Percentiles rank a stretch among this genome's conserved stretches.
Evolutionary conservation across 2,329 filamentous ascomycete species (phyloP).

Genomic region (Stagonosporopsis rhizophila): DNA sequence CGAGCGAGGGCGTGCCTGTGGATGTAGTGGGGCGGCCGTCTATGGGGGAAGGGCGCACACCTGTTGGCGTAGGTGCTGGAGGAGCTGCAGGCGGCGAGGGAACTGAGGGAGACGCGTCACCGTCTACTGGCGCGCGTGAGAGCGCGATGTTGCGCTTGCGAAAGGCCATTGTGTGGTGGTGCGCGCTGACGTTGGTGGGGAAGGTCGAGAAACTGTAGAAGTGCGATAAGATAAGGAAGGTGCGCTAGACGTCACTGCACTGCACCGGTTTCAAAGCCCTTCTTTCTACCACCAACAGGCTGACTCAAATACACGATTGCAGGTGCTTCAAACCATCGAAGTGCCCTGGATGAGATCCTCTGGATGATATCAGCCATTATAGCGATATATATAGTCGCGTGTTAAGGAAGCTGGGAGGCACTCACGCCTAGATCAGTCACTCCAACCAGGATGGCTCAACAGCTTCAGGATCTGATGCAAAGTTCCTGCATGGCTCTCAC

Average conservation of each 20-base stretch:
- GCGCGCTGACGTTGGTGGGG: slow-evolving; percentile 5
- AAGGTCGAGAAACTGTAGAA: slow-evolving; percentile 12
- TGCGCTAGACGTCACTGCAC: slow-evolving; percentile 4
- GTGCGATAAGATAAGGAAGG: slow-evolving; percentile 7
- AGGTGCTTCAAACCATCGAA: too few species aligned
- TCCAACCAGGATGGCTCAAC: too few species aligned
- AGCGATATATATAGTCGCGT: too few species aligned
- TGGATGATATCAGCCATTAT: too few species aligned
- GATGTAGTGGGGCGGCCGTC: slow-evolving; percentile 90
- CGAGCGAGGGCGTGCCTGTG: slow-evolving; percentile 85
- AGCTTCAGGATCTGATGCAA: too few species aligned
- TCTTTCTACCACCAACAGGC: background rate
- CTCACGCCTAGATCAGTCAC: too few species aligned
- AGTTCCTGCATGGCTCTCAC: background rate
- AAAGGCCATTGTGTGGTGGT: slow-evolving; percentile 64
- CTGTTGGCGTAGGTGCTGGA: slow-evolving; percentile 40
- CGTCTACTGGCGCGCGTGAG: slow-evolving; percentile 45
- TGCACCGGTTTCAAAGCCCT: background rate
- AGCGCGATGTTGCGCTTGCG: slow-evolving; percentile 71
- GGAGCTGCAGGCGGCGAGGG: slow-evolving; percentile 22
- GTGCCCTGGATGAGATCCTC: too few species aligned
- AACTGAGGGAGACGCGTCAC: slow-evolving; percentile 22
- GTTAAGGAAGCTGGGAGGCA: too few species aligned
- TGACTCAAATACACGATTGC: background rate
- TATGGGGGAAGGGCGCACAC: slow-evolving; percentile 82